Conservation (phyloP, 2,329 filamentous ascomycete genomes). For the Cercospora berteroae region DNA sequence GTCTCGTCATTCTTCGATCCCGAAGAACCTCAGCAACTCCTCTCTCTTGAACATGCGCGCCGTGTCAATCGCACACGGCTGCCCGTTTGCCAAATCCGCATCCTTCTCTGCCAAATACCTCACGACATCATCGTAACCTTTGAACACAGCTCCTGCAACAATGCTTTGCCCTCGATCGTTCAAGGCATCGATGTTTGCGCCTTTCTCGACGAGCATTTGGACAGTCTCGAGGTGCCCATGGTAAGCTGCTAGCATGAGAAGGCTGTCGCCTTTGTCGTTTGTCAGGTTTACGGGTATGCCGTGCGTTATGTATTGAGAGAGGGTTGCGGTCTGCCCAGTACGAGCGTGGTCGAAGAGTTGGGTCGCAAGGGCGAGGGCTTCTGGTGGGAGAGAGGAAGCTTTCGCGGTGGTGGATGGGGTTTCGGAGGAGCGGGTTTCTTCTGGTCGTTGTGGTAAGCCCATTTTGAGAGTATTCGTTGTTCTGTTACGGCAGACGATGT, state of each 20-base stretch:
- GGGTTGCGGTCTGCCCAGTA: conserved; percentile 55
- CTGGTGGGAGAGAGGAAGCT: conserved; percentile 52
- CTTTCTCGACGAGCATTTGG: conserved; percentile 58
- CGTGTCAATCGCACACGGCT: conserved; percentile 48
- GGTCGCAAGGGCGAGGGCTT: conserved; percentile 63
- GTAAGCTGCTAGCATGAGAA: conserved; percentile 72
- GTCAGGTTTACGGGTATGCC: conserved; percentile 69
- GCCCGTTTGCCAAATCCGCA: conserved; percentile 43
- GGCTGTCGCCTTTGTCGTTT: conserved; percentile 70
- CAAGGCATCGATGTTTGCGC: conserved; percentile 65
- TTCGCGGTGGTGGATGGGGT: not conserved
- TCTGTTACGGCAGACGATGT: not conserved
- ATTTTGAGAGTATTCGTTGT: not conserved
- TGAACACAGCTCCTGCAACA: conserved; percentile 70
- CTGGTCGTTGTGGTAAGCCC: conserved; percentile 20
- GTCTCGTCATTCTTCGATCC: conserved; percentile 29
- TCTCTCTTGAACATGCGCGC: conserved; percentile 49
- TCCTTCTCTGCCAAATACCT: conserved; percentile 49
- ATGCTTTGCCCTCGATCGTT: conserved; percentile 69
- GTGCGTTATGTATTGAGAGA: conserved; percentile 63
- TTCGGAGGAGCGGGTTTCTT: not conserved
- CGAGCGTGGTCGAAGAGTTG: conserved; percentile 68
- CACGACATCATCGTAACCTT: conserved; percentile 64
- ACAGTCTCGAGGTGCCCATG: conserved; percentile 64
- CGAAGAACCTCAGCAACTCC: conserved; percentile 37